Base-by-base conservation (phyloP, 1,139 yeast genomes). In the Williopsis jadinii region DNA sequence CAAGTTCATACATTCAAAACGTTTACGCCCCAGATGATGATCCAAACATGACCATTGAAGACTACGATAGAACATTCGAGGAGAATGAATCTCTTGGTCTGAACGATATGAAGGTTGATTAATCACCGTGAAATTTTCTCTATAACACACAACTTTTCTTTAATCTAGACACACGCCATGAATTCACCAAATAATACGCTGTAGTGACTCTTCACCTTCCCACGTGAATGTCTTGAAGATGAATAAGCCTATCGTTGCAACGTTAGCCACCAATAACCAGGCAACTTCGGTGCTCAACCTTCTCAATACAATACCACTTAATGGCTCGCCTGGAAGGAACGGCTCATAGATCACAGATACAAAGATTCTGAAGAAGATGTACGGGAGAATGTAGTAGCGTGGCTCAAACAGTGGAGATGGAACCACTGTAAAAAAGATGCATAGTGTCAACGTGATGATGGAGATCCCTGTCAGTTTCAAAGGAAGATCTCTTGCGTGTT, bases 11-110 rank as follows among this genome's bases (percentile, higher is more conserved):
- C 59, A 84, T 94, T 51, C 99, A 94, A 66, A 94, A 94, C 60
- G 95, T 90, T 10, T 94, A 88, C 59, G 99, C 99, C 30, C 99
- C 99, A 19, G 99, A 94, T 63, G 77, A 77, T 35, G 98, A 94
- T 67, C 99, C 99, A 51, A 87, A 90, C 61, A 92, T 94, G 97
- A 71, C 63, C 32, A 75, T 85, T 50, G 96, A 84, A 63, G 96
- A 90, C 47, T 86, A 79, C 55, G 96, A 87, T 51, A 82, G 98
- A 69, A 80, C 95, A 8, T 68, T 71, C 40, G 83, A 82, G 51
- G 95, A 90, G 63, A 88, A 92, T 59, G 98, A 94, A 58, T 92
- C 83, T 41, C 75, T 92, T 53, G 99, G 99, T 28, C 71, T 94
- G 60, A 77, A 77, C 55, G 96, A 90, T 59, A 88, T 92, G 80